A percentile compares a stretch with the other conserved stretches of the same genome.
These are phyloP conservation scores for Lasiodiplodia sp. DNA, from an alignment of 2,329 filamentous ascomycete genomes.

Conservation along the genomic window DNA sequence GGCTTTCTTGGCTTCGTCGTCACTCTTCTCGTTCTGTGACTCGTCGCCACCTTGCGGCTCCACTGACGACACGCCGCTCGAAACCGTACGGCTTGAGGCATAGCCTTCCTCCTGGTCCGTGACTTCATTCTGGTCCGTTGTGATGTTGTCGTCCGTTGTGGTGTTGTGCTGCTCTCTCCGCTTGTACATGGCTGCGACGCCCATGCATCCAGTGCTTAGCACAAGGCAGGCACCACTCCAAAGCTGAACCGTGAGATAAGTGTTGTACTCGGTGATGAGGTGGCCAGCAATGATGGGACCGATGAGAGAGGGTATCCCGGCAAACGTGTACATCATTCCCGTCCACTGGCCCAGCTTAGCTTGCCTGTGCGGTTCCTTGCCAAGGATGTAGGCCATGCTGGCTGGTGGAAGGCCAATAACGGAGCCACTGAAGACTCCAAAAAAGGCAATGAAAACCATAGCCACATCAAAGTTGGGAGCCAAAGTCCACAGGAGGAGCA, in stretches of 20 bases:
- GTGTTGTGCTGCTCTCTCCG: neutral
- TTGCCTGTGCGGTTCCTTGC: constrained; percentile 39
- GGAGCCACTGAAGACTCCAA: constrained; percentile 57
- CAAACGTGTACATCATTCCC: constrained; percentile 60
- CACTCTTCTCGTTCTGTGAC: neutral
- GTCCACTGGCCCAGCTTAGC: constrained; percentile 59
- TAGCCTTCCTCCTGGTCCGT: neutral
- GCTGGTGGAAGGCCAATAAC: constrained; percentile 60
- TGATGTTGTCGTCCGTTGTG: neutral
- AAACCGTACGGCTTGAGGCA: constrained; percentile 11
- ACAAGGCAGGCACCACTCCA: constrained; percentile 56
- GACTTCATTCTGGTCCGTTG: neutral
- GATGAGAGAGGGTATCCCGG: constrained; percentile 53
- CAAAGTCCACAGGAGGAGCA: constrained; percentile 54
- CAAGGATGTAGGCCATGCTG: constrained; percentile 56
- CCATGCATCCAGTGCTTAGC: constrained; percentile 52
- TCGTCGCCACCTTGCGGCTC: neutral
- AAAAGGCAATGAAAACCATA: constrained; percentile 57
- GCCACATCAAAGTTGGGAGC: constrained; percentile 47
- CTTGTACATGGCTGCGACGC: constrained; percentile 38
- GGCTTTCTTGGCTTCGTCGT: constrained; percentile 8
- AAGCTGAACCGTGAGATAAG: constrained; percentile 55
- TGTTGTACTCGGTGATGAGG: constrained; percentile 50
- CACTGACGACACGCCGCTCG: constrained; percentile 20
- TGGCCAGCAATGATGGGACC: constrained; percentile 58